phyloP scores from a whole-genome alignment of 805 yeast species.

The Ogataea populi-albae region DNA sequence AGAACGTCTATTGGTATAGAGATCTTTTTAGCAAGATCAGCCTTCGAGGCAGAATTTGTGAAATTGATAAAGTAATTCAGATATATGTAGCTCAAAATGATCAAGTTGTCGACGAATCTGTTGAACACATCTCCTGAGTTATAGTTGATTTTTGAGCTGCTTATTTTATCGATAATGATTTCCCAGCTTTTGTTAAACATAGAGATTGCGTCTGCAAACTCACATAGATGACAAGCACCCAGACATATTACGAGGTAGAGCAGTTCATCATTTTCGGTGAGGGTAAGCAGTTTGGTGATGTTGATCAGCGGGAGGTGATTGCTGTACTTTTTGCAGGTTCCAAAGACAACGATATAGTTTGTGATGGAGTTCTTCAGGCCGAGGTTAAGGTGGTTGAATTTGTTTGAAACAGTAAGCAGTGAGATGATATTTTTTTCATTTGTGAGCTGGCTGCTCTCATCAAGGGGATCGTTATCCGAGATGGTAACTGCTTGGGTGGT shows the following conservation, averaged over 20 bases:
- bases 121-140: conserved; percentile 28
- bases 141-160: conserved; percentile 29
- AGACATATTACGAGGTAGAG: conserved; percentile 44
- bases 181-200: conserved; percentile 46
- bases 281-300: conserved; percentile 21
- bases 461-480: conserved; percentile 7
- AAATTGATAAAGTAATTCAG: conserved; percentile 38
- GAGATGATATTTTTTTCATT: conserved; percentile 34
- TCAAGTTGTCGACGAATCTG: conserved; percentile 45
- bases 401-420: conserved; percentile 31
- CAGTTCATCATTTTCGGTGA: conserved; percentile 36
- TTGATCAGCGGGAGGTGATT: conserved; percentile 22
- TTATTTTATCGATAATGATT: conserved; percentile 29
- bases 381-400: conserved; percentile 24
- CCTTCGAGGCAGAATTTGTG: conserved; percentile 13
- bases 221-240: conserved; percentile 40
- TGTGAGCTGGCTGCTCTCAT: conserved; percentile 8
- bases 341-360: conserved; percentile 25
- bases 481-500: background rate
- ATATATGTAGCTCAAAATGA: conserved; percentile 42
- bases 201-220: conserved; percentile 33
- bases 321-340: conserved; percentile 15
- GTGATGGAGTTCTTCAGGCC: conserved; percentile 23
- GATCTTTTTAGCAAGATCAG: conserved; percentile 14
- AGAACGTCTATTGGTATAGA: conserved; percentile 44